Evolutionary conservation across 805 yeast genomes (phyloP).

Genomic region (Starmerella sp.): DNA sequence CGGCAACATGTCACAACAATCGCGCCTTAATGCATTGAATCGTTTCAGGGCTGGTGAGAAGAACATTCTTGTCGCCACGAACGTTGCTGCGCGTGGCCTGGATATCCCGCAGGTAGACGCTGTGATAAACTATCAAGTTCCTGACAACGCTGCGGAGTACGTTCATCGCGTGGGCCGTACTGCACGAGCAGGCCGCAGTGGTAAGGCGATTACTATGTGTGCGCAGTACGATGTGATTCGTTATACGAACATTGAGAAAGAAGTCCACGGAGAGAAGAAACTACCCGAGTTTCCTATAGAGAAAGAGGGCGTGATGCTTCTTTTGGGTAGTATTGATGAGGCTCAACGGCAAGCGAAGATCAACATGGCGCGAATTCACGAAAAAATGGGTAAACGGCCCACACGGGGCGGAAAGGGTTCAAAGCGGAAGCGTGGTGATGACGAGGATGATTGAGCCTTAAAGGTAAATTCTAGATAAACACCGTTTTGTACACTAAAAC

Average conservation of each 20-base stretch:
- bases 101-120: slow-evolving; percentile 92
- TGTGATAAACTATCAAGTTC: slow-evolving; percentile 87
- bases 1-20: slow-evolving; percentile 87
- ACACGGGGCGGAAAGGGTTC: slow-evolving; percentile 29
- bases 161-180: slow-evolving; percentile 94
- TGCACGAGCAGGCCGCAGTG: slow-evolving; percentile 93
- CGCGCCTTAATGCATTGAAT: slow-evolving; percentile 64
- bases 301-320: slow-evolving; percentile 59
- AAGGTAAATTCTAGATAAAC: neutral
- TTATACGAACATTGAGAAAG: slow-evolving; percentile 79
- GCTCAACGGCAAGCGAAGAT: slow-evolving; percentile 85
- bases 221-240: slow-evolving; percentile 92
- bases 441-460: slow-evolving; percentile 33
- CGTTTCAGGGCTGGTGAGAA: slow-evolving; percentile 41
- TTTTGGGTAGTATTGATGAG: slow-evolving; percentile 80
- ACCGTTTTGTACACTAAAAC: no score
- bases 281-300: slow-evolving; percentile 75
- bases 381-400: slow-evolving; percentile 30
- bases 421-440: slow-evolving; percentile 35
- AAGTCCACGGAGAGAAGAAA: slow-evolving; percentile 53
- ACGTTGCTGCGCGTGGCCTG: slow-evolving; percentile 94
- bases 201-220: slow-evolving; percentile 74
- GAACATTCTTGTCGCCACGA: slow-evolving; percentile 75
- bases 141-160: slow-evolving; percentile 83
- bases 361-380: slow-evolving; percentile 59